Evolutionary conservation across 2,329 filamentous ascomycete species (phyloP).

Genomic region (Colletotrichum musae): DNA sequence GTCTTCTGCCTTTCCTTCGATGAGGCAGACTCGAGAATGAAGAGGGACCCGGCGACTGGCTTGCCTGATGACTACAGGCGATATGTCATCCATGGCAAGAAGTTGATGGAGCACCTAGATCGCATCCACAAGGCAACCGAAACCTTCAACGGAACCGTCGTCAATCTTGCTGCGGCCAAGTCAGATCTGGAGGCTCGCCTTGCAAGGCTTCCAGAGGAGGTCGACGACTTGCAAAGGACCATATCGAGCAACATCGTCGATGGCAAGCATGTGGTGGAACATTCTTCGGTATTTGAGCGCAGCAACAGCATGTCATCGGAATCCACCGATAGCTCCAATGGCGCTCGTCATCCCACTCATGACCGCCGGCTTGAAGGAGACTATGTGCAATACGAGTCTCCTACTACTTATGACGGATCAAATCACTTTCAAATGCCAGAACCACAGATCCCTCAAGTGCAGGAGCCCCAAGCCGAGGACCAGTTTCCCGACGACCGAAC

Average conservation of each 20-base stretch:
- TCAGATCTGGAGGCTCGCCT: conserved; percentile 54
- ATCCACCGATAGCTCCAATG: conserved; percentile 53
- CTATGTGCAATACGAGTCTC: conserved; percentile 48
- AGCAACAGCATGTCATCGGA: conserved; percentile 63
- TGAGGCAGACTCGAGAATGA: conserved; percentile 59
- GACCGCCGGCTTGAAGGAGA: conserved; percentile 47
- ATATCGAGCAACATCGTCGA: conserved; percentile 56
- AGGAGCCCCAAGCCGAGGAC: conserved; percentile 19
- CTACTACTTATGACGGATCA: conserved; percentile 50
- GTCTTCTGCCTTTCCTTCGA: conserved; percentile 67
- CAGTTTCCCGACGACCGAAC: conserved; percentile 45
- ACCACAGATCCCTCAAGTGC: conserved; percentile 40
- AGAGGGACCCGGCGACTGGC: conserved; percentile 53
- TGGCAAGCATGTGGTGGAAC: conserved; percentile 50
- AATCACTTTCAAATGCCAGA: conserved; percentile 57
- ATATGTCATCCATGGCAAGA: conserved; percentile 66
- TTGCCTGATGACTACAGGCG: conserved; percentile 67
- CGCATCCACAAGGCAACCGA: conserved; percentile 44
- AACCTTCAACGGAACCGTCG: conserved; percentile 45
- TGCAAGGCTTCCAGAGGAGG: conserved; percentile 55
- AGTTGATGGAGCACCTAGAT: conserved; percentile 59
- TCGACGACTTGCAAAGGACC: conserved; percentile 59
- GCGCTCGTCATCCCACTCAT: conserved; percentile 47
- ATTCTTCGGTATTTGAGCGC: conserved; percentile 66
- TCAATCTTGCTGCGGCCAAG: conserved; percentile 49